Base-by-base conservation (phyloP, 73 alveolate species). In the Blepharisma japonicum region DNA sequence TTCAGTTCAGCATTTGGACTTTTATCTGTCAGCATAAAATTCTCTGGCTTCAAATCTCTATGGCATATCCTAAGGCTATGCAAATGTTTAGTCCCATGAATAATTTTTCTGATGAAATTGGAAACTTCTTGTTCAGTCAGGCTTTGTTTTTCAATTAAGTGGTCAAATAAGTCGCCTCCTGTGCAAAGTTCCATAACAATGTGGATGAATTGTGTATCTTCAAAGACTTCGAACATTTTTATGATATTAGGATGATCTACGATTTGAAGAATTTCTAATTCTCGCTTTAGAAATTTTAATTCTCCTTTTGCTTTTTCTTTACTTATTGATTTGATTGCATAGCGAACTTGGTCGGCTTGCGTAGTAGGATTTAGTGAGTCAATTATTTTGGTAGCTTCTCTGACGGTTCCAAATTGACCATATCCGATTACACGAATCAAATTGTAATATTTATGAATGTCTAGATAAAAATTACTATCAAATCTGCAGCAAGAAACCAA, bases 221-320 rank as follows among this genome's bases (percentile, higher is more conserved):
- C 96, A 77, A 81, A 89, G 47, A 92, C 80, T 78, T 91, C 97
- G 77, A 78, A 91, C 14, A 91, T 71, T 68, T 89, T 91, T 78
- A 90, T 83, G 48, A 90, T 83, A 79, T 90, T 90, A 55, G 97
- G 95, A 55, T 90, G 97, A 82, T 89, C 96, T 9, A 70, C 61
- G 11, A 7, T 45, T 70, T 14, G 32, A 11, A 70, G 61, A 45
- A 70, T 25, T 39, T 70, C 80, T 47, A 70, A 45, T 47, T 70
- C 80, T 23, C 80, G 56, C 25, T 45, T 25, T 20, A 70, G 14
- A 14, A 61, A n/a, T 20, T 20, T n/a, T 1, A 20, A 4, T 8
- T 61, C 23, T n/a, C 23, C 23, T 20, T 14, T 14, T 1, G 23
- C 18, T 8, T 9, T 25, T 61, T 61, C 49, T 25, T 61, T 61